Percentiles rank a stretch among this genome's conserved stretches.
Conservation (phyloP, 2,329 filamentous ascomycete species). For the Colletotrichum neosansevieriae region DNA sequence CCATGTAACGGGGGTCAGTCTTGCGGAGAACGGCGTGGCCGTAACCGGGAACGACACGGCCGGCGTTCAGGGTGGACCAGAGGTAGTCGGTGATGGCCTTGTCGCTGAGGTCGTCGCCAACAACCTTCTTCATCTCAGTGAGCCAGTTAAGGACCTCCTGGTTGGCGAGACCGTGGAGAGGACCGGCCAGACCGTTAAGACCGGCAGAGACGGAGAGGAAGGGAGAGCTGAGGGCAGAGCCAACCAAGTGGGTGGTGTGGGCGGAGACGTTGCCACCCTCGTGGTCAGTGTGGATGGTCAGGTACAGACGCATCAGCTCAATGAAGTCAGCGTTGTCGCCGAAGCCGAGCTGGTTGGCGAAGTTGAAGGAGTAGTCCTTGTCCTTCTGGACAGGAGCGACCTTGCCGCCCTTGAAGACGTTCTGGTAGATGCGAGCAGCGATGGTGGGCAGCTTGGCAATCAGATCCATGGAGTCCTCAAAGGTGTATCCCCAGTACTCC, state of each 20-base stretch:
- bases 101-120: slow-evolving; percentile 96
- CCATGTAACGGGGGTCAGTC: slow-evolving; percentile 98
- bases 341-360: slow-evolving; percentile 99
- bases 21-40: slow-evolving; percentile 99
- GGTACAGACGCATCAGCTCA: slow-evolving; percentile 98
- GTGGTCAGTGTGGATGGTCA: slow-evolving; percentile 99
- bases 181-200: slow-evolving; percentile 97
- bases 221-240: slow-evolving; percentile 94
- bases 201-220: slow-evolving; percentile 97
- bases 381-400: slow-evolving; percentile 96
- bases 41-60: slow-evolving; percentile 97
- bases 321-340: slow-evolving; percentile 95
- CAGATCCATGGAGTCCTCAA: slow-evolving; percentile 99
- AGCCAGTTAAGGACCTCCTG: slow-evolving; percentile 99
- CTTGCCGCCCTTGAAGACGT: slow-evolving; percentile 99
- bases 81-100: slow-evolving; percentile 98
- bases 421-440: slow-evolving; percentile 98
- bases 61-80: slow-evolving; percentile 95
- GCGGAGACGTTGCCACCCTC: slow-evolving; percentile 99
- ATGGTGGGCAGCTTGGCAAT: slow-evolving; percentile 99
- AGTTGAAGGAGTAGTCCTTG: slow-evolving; percentile 99
- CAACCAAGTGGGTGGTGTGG: slow-evolving; percentile 98
- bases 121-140: slow-evolving; percentile 95
- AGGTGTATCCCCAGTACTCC: slow-evolving; percentile 99
- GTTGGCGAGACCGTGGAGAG: slow-evolving; percentile 98